Base-by-base conservation (phyloP, 208 protist species). In the Trichomonas gallinae region DNA sequence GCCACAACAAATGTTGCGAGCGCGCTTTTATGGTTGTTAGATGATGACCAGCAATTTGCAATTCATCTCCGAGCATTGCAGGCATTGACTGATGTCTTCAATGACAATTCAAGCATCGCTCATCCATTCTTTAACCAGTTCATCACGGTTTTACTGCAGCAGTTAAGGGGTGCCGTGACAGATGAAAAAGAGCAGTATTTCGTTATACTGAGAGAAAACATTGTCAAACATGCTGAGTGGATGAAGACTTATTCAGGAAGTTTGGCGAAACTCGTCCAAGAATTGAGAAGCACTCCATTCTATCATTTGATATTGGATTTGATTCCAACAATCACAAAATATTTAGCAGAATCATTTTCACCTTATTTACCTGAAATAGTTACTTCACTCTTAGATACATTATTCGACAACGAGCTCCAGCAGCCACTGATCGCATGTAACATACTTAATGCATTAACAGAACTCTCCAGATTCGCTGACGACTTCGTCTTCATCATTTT, bases 131-230 rank as follows among this genome's bases (percentile, higher is more conserved):
- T 89, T 15, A 89, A 42, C 38, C 31, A 89, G 31, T 89, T 89
- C 26, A 40, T 89, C 15, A 46, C 4, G 0, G 15, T 44, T 89
- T 89, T 89, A 46, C 9, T 89, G 0, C 31, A 44, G 21, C 34
- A 34, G 23, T 34, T 89, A 46, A 26, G 83, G 8, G 40, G 34
- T 46, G 83, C 83, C 0, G 34, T 40, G 11, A 40, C 83, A 10
- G 83, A 89, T 89, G 83, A 89, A 46, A 89, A 89, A 26, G 83
- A 89, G 13, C 83, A 89, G 38, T 89, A 89, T 46, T 89, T 89
- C 23, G 10, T 38, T n/a, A 31, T 89, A n/a, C 8, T 89, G 15
- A 1, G 38, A 0, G 17, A 34, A 4, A 46, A 44, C 46, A 44
- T 89, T 2, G 15, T 44, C 36, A 46, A 46, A 8, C 13, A 89